phyloP scores from a whole-genome alignment of 2,329 filamentous ascomycete genomes.

The Aureobasidium sp. region DNA sequence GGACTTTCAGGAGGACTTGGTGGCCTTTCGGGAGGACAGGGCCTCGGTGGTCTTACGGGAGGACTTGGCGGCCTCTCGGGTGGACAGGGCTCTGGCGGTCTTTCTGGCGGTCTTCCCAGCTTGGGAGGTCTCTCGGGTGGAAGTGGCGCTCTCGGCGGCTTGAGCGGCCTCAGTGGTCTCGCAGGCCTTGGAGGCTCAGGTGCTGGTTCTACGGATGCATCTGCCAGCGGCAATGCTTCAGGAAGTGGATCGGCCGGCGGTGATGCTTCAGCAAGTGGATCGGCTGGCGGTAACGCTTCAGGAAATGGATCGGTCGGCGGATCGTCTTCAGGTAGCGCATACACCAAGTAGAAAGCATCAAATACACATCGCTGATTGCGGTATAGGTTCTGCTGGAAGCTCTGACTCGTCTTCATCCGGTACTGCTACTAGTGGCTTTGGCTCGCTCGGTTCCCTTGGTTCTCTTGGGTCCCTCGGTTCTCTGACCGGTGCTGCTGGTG shows the following conservation, averaged over 20 bases:
- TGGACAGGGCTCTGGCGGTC: not conserved
- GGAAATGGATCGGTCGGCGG: not conserved
- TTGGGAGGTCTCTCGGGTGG: too few species aligned
- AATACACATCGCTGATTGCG: conserved; percentile 5
- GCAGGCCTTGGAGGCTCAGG: not conserved
- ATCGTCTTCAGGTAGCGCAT: not conserved
- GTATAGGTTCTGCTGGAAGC: not conserved
- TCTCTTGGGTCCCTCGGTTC: conserved; percentile 8
- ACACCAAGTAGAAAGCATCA: not conserved
- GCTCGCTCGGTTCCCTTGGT: conserved; percentile 9
- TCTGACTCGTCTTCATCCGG: not conserved
- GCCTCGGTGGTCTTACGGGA: not conserved
- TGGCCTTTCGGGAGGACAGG: not conserved
- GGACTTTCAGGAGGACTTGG: not conserved
- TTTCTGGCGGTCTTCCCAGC: not conserved
- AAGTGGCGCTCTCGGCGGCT: too few species aligned
- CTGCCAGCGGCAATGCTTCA: not conserved
- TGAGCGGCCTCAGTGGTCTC: not conserved
- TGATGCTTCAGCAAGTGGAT: not conserved
- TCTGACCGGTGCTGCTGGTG: conserved; percentile 13
- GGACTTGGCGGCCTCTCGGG: not conserved
- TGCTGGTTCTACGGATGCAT: not conserved
- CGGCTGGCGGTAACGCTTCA: not conserved
- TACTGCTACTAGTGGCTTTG: not conserved
- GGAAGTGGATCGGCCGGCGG: not conserved